These are phyloP conservation scores for Zoysia matrella DNA, from an alignment of 202 grass and related monocot genomes.

Conservation along the genomic window DNA sequence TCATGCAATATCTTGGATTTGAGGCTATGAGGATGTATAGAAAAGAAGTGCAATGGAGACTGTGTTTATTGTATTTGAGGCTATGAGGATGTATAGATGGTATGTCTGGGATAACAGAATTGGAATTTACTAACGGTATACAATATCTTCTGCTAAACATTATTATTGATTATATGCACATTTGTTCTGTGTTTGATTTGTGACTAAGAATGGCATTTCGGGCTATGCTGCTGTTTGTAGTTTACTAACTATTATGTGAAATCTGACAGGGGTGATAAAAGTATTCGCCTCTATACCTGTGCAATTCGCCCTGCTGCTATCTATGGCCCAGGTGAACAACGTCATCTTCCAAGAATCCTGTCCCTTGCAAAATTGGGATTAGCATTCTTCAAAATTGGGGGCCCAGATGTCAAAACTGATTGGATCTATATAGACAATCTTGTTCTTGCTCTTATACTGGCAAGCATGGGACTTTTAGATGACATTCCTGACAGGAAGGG, in stretches of 20 bases:
- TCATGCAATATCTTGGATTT: not conserved
- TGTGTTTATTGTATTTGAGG: not conserved
- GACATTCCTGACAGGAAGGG: conserved; percentile 78
- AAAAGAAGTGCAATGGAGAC: not conserved
- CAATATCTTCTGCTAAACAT: not conserved
- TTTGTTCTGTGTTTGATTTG: conserved; percentile 4
- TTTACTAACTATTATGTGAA: conserved; percentile 33
- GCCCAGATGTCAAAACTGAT: conserved; percentile 78
- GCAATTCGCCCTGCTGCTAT: conserved; percentile 89
- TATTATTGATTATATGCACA: conserved; percentile 2
- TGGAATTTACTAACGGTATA: not conserved
- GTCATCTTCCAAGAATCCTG: conserved; percentile 86
- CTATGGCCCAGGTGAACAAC: conserved; percentile 89
- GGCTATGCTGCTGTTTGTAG: conserved; percentile 1
- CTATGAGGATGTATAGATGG: not conserved
- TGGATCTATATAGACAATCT: conserved; percentile 97
- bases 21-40: no score
- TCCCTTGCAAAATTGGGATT: conserved; percentile 89
- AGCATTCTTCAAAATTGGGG: conserved; percentile 73
- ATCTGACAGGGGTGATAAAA: conserved; percentile 54
- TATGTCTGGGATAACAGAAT: not conserved
- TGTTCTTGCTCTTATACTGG: conserved; percentile 88
- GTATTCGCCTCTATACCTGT: conserved; percentile 74
- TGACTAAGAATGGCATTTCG: conserved; percentile 10
- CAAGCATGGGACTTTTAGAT: conserved; percentile 81